Base-by-base conservation (phyloP, 1,284 basidiomycete species). In the Leucoagaricus sp. region DNA sequence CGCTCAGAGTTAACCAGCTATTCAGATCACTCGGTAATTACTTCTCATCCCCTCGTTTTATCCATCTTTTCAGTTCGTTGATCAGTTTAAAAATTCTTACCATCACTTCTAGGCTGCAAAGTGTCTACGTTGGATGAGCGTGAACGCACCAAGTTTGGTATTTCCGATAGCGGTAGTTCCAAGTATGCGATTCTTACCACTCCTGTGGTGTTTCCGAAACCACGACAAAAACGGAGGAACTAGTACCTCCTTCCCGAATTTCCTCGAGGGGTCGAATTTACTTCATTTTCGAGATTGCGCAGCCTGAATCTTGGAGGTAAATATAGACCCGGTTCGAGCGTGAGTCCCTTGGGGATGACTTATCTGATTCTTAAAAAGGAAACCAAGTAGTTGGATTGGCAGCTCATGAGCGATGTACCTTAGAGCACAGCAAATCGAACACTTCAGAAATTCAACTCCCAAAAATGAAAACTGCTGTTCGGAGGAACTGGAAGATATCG, bases 121-220 rank as follows among this genome's bases (percentile, higher is more conserved):
- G 75, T 93, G 54, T 76, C 77, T 52, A 78, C 82, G 33, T 72
- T 91, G 12, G 74, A 76, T 1, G 74, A 82, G 10, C 75, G 78
- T 7, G 89, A 95, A 61, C 79, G 91, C 17, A 84, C 84, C 60
- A 76, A 79, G 59, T 75, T 89, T 40, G 89, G 90, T 6, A 67
- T 90, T 12, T 80, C 86, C 0, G 83, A 87, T 54, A 75, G 71
- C 47, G 82, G 82, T 0, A 76, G 80, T 40, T 78, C 75, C 38
- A 91, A 88, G 65, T 80, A 86, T 55, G 93, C 92, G 0, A 74
- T 87, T 0, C 77, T 96, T 51, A 83, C 75, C 52, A 81, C 85
- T 1, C 94, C 94, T 1, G 77, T 95, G 5, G 79, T 82, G 60
- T 96, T 94, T 73, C 93, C 93, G 1, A 89, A 89, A 67, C 73